Evolutionary conservation across 768 basidiomycete genomes (phyloP).

Genomic region (Phallus indusiatus): DNA sequence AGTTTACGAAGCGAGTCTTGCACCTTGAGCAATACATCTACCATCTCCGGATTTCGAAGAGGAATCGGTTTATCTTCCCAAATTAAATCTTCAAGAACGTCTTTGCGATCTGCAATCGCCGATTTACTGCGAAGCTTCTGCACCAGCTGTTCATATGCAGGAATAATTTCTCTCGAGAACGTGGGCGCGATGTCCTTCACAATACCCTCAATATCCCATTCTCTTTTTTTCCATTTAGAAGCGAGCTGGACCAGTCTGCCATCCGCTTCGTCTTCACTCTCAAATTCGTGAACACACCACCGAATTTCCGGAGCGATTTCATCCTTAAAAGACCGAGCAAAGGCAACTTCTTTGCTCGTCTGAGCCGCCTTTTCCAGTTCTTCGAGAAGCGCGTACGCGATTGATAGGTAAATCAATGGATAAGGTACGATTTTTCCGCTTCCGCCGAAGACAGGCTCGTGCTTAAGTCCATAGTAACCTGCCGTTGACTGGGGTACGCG

Average conservation of each 20-base stretch:
- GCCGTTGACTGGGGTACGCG: not conserved
- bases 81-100: constrained; percentile 43
- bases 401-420: constrained; percentile 61
- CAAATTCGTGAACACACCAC: constrained; percentile 85
- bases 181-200: constrained; percentile 51
- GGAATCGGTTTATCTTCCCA: constrained; percentile 86
- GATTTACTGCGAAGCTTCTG: constrained; percentile 38
- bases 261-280: constrained; percentile 26
- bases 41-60: constrained; percentile 83
- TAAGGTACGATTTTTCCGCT: constrained; percentile 44
- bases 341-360: constrained; percentile 80
- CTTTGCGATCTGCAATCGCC: constrained; percentile 33
- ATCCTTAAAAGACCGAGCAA: constrained; percentile 76
- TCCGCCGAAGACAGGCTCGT: constrained; percentile 42
- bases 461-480: not conserved
- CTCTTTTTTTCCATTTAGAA: constrained; percentile 30
- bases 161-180: constrained; percentile 52
- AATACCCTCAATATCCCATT: constrained; percentile 76
- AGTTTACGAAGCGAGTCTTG: constrained; percentile 67
- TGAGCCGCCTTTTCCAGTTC: constrained; percentile 50
- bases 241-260: not conserved
- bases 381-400: constrained; percentile 67
- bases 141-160: constrained; percentile 48
- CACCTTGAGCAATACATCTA: constrained; percentile 75
- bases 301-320: constrained; percentile 86